These are phyloP conservation scores for Astrephomene gubernaculifera DNA, from an alignment of 139 green algal species.

Conservation along the genomic window DNA sequence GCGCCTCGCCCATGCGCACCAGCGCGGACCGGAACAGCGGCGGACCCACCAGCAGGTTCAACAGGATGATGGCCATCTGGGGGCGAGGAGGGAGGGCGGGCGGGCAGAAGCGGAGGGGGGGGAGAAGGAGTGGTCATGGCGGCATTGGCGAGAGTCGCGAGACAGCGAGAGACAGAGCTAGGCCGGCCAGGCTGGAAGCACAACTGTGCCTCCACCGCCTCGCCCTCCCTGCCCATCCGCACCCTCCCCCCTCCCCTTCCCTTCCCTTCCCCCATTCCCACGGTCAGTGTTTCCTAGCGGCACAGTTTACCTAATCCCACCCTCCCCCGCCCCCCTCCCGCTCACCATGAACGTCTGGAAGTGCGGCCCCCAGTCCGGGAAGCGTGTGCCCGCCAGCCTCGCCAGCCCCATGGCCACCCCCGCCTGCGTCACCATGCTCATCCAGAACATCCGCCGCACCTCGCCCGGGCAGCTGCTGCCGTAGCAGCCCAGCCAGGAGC, in stretches of 20 bases:
- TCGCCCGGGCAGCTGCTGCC: conserved; percentile 57
- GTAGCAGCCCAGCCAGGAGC: conserved; percentile 73
- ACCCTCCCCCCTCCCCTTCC: not conserved
- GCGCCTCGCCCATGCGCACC: conserved; percentile 63
- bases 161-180: not conserved
- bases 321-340: not conserved
- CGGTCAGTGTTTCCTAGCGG: too few species aligned
- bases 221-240: not conserved
- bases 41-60: conserved; percentile 88
- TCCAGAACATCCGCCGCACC: conserved; percentile 74
- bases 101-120: not conserved
- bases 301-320: too few species aligned
- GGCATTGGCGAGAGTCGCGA: not conserved
- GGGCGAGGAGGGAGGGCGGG: not conserved
- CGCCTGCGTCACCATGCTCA: conserved; percentile 88
- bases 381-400: conserved; percentile 72
- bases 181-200: not conserved
- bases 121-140: not conserved
- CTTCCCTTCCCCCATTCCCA: not conserved
- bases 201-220: not conserved
- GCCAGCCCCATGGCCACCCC: conserved; percentile 90
- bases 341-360: conserved; percentile 85
- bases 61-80: conserved; percentile 82
- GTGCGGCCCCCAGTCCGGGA: conserved; percentile 80
- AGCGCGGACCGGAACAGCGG: conserved; percentile 80